Percentiles rank a stretch among this genome's conserved stretches.
phyloP scores from a whole-genome alignment of 768 basidiomycete genomes.

The Suillus decipiens region DNA sequence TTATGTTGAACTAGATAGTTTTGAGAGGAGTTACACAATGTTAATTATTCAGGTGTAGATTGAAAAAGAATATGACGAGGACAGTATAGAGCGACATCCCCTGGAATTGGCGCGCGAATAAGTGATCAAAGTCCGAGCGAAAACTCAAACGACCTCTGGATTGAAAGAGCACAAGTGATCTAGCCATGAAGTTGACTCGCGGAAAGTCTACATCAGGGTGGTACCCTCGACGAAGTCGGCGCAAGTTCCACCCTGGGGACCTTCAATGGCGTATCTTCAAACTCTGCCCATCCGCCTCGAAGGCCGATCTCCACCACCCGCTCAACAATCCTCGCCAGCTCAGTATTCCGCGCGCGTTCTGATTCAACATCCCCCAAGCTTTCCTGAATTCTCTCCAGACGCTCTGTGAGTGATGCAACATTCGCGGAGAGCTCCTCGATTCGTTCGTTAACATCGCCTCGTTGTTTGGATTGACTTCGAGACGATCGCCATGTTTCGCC shows the following conservation, averaged over 20 bases:
- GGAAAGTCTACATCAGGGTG: background rate
- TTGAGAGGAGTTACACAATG: background rate
- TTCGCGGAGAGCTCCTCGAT: constrained; percentile 56
- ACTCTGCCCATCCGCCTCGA: constrained; percentile 63
- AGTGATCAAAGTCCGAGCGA: background rate
- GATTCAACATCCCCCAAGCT: constrained; percentile 37
- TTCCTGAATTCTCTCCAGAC: constrained; percentile 46
- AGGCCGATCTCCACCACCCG: constrained; percentile 70
- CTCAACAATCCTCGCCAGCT: constrained; percentile 64
- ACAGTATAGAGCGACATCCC: no score
- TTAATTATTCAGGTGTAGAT: background rate
- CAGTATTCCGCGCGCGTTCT: constrained; percentile 50
- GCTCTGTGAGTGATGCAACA: constrained; percentile 48
- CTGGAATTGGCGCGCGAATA: background rate
- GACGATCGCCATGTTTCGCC: constrained; percentile 79
- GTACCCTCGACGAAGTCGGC: constrained; percentile 13
- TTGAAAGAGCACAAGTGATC: background rate
- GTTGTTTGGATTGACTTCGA: constrained; percentile 65
- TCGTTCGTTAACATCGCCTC: constrained; percentile 71
- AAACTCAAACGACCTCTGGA: background rate
- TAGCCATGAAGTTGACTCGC: background rate
- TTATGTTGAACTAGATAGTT: background rate
- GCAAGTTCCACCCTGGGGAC: constrained; percentile 43
- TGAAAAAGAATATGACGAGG: background rate
- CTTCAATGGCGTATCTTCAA: constrained; percentile 58